A percentile compares a stretch with the other conserved stretches of the same genome.
Conservation (phyloP, 257 asterid species). For the Solanum ossicruentum region DNA sequence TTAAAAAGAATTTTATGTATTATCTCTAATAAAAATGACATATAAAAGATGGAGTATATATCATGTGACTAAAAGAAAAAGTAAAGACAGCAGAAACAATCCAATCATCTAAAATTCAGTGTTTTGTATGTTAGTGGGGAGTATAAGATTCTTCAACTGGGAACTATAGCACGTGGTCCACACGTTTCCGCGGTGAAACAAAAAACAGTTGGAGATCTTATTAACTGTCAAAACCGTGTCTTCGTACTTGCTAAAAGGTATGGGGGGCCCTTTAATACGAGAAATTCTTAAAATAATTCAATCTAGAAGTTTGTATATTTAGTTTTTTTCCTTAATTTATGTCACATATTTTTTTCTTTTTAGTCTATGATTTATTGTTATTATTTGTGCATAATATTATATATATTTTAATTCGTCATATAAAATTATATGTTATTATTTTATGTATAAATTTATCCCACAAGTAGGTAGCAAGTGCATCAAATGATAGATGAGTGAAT, state of each 20-base stretch:
- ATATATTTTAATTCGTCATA: too few relatives aligned
- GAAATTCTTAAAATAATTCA: background rate
- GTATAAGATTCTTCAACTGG: background rate
- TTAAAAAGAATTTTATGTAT: too few relatives aligned
- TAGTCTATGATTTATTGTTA: too few relatives aligned
- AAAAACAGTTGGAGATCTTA: background rate
- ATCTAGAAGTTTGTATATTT: too few relatives aligned
- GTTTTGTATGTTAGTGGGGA: background rate
- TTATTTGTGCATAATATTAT: too few relatives aligned
- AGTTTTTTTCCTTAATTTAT: too few relatives aligned
- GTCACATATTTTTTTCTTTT: background rate
- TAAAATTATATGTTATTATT: too few relatives aligned
- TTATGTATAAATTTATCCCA: too few relatives aligned
- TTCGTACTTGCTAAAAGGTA: background rate
- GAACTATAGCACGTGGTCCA: background rate
- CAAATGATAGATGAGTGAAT: background rate
- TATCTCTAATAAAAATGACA: too few relatives aligned
- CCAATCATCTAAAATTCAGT: background rate
- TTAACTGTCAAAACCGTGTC: background rate
- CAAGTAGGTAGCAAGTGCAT: background rate
- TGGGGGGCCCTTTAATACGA: background rate
- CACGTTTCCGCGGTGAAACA: background rate
- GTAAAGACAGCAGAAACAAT: too few relatives aligned
- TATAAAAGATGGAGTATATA: too few relatives aligned
- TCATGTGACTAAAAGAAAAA: too few relatives aligned